These are phyloP conservation scores for Lomentospora prolificans DNA, from an alignment of 2,329 filamentous ascomycete genomes.

Conservation along the genomic window DNA sequence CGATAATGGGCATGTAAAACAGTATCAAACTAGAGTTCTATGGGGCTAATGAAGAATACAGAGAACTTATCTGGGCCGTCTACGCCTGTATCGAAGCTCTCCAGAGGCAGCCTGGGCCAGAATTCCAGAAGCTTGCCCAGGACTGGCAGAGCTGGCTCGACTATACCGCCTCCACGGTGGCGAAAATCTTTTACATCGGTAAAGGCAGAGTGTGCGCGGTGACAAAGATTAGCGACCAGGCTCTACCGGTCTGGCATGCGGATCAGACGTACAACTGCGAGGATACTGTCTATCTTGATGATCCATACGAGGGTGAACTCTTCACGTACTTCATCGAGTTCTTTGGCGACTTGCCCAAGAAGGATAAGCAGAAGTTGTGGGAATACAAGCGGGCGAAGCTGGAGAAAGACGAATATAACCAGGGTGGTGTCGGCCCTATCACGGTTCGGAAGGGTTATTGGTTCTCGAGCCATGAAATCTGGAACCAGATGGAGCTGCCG, in stretches of 20 bases:
- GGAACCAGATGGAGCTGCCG: slow-evolving; percentile 32
- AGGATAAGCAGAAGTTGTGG: slow-evolving; percentile 27
- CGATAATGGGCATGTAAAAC: slow-evolving; percentile 26
- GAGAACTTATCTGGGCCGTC: slow-evolving; percentile 31
- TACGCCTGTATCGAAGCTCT: slow-evolving; percentile 29
- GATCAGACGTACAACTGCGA: slow-evolving; percentile 26
- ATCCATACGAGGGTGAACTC: slow-evolving; percentile 33
- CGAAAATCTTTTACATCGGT: slow-evolving; percentile 26
- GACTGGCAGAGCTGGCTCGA: slow-evolving; percentile 30
- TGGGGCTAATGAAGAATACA: slow-evolving; percentile 9
- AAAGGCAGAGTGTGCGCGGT: slow-evolving; percentile 30
- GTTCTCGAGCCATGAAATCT: slow-evolving; percentile 31
- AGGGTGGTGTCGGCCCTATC: slow-evolving; percentile 26
- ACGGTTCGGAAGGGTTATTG: slow-evolving; percentile 31
- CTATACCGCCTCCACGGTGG: slow-evolving; percentile 25
- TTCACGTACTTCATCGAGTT: slow-evolving; percentile 30
- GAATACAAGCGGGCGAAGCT: slow-evolving; percentile 26
- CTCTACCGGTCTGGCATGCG: slow-evolving; percentile 18
- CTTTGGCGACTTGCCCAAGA: slow-evolving; percentile 21
- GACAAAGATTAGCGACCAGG: slow-evolving; percentile 24
- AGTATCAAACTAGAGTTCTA: not conserved
- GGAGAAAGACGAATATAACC: slow-evolving; percentile 25
- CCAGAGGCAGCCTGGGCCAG: slow-evolving; percentile 17
- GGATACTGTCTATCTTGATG: slow-evolving; percentile 22
- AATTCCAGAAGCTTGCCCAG: slow-evolving; percentile 19